Evolutionary conservation across 306 rosid species (phyloP).

Genomic region (Lathyrus sativus): DNA sequence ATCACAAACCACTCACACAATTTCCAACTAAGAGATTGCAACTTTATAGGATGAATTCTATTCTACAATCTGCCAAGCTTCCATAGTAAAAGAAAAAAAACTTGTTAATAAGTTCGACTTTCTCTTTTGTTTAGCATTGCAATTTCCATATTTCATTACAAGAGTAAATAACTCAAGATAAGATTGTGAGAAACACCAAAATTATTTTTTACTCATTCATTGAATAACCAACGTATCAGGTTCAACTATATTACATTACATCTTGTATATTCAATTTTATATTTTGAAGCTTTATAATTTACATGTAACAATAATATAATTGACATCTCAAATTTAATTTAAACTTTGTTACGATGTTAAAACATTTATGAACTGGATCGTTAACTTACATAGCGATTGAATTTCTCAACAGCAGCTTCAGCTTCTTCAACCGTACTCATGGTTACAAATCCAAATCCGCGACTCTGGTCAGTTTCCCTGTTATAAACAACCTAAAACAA

Average conservation of each 20-base stretch:
- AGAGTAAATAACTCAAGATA: background rate
- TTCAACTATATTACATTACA: background rate
- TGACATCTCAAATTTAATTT: background rate
- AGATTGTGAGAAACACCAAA: background rate
- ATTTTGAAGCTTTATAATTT: background rate
- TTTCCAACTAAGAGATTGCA: background rate
- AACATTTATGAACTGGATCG: no score
- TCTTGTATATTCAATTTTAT: background rate
- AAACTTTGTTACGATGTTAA: background rate
- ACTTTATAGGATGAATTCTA: background rate
- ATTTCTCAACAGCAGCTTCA: constrained; percentile 70
- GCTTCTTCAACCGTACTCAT: constrained; percentile 95
- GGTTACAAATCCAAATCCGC: constrained; percentile 93
- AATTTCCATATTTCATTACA: background rate
- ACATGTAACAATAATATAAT: constrained; percentile 3
- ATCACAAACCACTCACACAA: background rate
- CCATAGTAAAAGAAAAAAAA: no score
- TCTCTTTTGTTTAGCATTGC: background rate
- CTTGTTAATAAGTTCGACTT: constrained; percentile 3
- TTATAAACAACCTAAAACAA: constrained; percentile 80
- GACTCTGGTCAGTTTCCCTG: constrained; percentile 86
- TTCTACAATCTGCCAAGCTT: no score
- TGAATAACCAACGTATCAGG: no score
- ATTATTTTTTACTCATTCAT: no score
- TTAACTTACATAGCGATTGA: constrained; percentile 60